Percentiles rank a stretch among this genome's conserved stretches.
Conservation (phyloP, 2,329 filamentous ascomycete genomes). For the Botrytis cinerea region DNA sequence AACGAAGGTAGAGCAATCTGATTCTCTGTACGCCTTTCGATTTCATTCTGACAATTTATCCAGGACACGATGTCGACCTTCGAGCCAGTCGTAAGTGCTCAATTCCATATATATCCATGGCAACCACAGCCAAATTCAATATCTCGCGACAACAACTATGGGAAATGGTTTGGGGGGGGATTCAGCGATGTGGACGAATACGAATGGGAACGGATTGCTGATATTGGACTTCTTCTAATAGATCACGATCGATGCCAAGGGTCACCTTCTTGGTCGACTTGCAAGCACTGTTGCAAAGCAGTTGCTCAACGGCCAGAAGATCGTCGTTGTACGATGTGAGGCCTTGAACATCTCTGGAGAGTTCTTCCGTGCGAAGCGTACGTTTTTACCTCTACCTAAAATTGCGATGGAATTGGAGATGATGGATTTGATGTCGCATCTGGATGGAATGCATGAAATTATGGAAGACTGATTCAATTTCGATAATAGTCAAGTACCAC, state of each 20-base stretch:
- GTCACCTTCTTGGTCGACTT: constrained; percentile 98
- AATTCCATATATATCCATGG: constrained; percentile 15
- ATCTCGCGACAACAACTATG: constrained; percentile 25
- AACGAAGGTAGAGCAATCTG: constrained; percentile 42
- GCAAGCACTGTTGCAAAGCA: constrained; percentile 98
- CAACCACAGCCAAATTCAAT: constrained; percentile 12
- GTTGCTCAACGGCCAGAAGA: constrained; percentile 98
- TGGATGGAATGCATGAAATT: constrained; percentile 22
- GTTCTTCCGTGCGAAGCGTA: constrained; percentile 99
- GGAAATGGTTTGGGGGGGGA: constrained; percentile 11
- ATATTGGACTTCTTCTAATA: constrained; percentile 49
- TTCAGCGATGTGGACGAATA: constrained; percentile 26
- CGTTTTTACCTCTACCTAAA: constrained; percentile 50
- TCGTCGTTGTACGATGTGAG: constrained; percentile 98
- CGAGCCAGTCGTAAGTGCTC: constrained; percentile 67
- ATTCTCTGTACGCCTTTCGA: constrained; percentile 7
- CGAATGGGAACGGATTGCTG: constrained; percentile 32
- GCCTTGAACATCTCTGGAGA: constrained; percentile 99
- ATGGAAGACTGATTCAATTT: constrained; percentile 49
- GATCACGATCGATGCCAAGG: constrained; percentile 99
- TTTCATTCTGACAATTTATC: constrained; percentile 41
- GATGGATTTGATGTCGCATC: constrained; percentile 28
- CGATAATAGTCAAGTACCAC: constrained; percentile 94
- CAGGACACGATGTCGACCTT: constrained; percentile 65
- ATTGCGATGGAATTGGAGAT: constrained; percentile 23